Evolutionary conservation across 768 basidiomycete species (phyloP).

Genomic region (Trametes maxima): DNA sequence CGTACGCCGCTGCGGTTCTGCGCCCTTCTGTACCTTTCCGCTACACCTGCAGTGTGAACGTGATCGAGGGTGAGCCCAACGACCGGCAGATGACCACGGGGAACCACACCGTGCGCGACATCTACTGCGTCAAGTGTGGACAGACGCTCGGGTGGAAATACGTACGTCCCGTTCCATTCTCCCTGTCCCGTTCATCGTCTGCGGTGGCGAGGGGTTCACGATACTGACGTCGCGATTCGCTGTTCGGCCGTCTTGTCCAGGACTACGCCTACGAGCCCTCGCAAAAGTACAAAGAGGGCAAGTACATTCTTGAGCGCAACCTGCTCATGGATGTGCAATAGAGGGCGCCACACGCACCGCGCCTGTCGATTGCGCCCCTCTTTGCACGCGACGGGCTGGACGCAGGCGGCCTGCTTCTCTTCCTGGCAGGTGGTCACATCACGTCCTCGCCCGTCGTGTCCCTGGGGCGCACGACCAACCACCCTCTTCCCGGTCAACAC

Average conservation of each 20-base stretch:
- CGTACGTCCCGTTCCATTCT: slow-evolving; percentile 48
- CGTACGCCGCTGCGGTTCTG: slow-evolving; percentile 9
- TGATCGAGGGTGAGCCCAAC: slow-evolving; percentile 84
- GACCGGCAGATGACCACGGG: slow-evolving; percentile 98
- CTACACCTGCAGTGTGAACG: slow-evolving; percentile 70
- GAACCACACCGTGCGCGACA: slow-evolving; percentile 93
- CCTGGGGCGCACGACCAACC: background rate
- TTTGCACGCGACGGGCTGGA: slow-evolving; percentile 15
- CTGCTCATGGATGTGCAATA: slow-evolving; percentile 86
- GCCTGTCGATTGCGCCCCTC: background rate
- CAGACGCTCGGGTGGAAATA: slow-evolving; percentile 97
- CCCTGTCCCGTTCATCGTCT: slow-evolving; percentile 20
- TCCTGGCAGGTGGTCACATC: slow-evolving; percentile 8
- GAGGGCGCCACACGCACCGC: slow-evolving; percentile 22
- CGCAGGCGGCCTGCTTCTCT: slow-evolving; percentile 1
- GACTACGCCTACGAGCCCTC: slow-evolving; percentile 87
- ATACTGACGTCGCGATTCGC: background rate
- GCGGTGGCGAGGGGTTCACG: background rate
- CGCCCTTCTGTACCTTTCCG: slow-evolving; percentile 7
- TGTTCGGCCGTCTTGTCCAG: slow-evolving; percentile 42
- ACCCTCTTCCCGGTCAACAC: background rate
- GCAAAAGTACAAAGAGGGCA: slow-evolving; percentile 99
- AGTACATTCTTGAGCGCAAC: slow-evolving; percentile 95
- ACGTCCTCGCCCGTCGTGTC: slow-evolving; percentile 10
- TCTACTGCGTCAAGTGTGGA: slow-evolving; percentile 90